Base-by-base conservation (phyloP, 257 asterid genomes). In the Salvia miltiorrhiza region DNA sequence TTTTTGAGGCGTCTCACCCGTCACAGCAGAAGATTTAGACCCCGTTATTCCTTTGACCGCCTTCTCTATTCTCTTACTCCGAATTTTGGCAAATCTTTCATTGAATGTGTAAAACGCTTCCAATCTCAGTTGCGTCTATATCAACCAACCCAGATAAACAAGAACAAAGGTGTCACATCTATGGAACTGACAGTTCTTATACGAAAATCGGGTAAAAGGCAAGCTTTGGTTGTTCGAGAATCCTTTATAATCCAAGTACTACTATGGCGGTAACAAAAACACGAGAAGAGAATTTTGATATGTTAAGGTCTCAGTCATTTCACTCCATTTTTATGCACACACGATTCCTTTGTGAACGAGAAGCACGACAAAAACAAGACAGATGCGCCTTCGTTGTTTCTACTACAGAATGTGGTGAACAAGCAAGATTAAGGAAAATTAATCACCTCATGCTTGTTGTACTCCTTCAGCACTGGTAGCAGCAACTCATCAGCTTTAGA, bases 41-140 rank as follows among this genome's bases (percentile, higher is more conserved):
- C 87, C 85, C 19, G 87, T 69, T 73, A 93, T 91, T 65, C 88
- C 89, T 80, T 87, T 91, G 76, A 93, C 85, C 20, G 99, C 97
- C 60, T 87, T 90, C 62, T 82, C 88, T 63, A 93, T 86, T 86
- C 99, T 89, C 84, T 85, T 89, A 26, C 99, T 93, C 48, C 96
- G 87, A 60, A 93, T 90, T 79, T 93, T 93, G 0, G 99, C 99
- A 88, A 93, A 93, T 75, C 86, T 84, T 74, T 93, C 99, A 40
- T 89, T 90, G 88, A 93, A 93, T 45, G 96, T 82, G 80, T 93
- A 93, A 82, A 90, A 93, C 60, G 97, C 96, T 82, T 93, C 99
- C 88, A 93, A 21, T 65, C 99, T 88, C 87, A 93, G 78, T 81
- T 93, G 99, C 9, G 96, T 90, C 99, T 93, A 45, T 24, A 81